Percentiles rank a stretch among this genome's conserved stretches.
phyloP scores from a whole-genome alignment of 345 rosid genomes.

The Geranium rotundifolium region DNA sequence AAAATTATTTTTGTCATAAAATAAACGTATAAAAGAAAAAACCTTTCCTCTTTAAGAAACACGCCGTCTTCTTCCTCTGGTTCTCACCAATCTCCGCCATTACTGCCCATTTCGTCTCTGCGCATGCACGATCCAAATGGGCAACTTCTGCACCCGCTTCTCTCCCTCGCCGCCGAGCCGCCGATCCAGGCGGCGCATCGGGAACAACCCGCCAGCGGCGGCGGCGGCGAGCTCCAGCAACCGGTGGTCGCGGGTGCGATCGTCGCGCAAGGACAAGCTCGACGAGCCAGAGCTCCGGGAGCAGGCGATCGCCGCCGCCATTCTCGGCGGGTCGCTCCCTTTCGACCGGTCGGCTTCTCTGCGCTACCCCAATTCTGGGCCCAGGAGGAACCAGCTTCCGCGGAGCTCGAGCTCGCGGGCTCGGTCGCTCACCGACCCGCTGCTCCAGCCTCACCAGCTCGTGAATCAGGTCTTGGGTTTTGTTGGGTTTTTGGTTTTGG shows the following conservation, averaged over 20 bases:
- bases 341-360: constrained; percentile 77
- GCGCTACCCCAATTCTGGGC: constrained; percentile 36
- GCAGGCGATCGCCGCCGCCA: constrained; percentile 74
- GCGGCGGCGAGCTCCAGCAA: constrained; percentile 17
- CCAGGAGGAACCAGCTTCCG: constrained; percentile 65
- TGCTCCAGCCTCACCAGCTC: constrained; percentile 82
- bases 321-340: constrained; percentile 33
- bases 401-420: constrained; percentile 85
- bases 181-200: no score
- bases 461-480: constrained; percentile 52
- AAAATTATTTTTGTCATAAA: no score
- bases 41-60: no score
- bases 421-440: constrained; percentile 77
- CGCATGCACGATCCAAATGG: no score
- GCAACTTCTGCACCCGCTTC: constrained; percentile 57
- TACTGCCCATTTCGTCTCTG: no score
- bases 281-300: constrained; percentile 54
- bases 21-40: no score
- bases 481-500: neutral
- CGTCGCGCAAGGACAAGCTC: constrained; percentile 44
- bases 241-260: constrained; percentile 56
- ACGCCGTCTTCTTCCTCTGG: no score
- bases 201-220: neutral
- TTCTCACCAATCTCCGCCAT: no score
- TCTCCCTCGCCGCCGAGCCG: no score